A percentile compares a stretch with the other conserved stretches of the same genome.
These are phyloP conservation scores for Hemerocallis citrina DNA, from an alignment of 106 monocot genomes.

Conservation along the genomic window DNA sequence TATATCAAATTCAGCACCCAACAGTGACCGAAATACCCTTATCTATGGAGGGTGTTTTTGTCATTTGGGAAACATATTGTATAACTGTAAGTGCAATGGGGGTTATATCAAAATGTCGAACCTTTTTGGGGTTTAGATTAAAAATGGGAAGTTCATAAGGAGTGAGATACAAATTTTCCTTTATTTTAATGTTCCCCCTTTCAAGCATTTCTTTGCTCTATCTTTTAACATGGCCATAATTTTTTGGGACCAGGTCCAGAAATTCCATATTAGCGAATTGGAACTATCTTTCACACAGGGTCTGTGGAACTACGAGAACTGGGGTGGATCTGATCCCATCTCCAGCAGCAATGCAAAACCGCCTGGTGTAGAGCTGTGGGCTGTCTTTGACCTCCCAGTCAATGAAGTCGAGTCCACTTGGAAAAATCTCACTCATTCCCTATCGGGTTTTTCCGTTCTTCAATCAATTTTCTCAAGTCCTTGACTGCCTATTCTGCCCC, in stretches of 20 bases:
- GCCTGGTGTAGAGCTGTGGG: slow-evolving; percentile 96
- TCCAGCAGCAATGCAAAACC: slow-evolving; percentile 79
- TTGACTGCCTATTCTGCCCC: slow-evolving; percentile 73
- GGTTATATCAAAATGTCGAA: too few species aligned
- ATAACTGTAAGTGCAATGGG: too few species aligned
- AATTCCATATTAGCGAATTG: slow-evolving; percentile 65
- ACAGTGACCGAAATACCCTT: too few species aligned
- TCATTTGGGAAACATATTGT: too few species aligned
- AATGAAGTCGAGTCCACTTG: slow-evolving; percentile 66
- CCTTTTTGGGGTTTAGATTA: too few species aligned
- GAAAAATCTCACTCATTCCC: slow-evolving; percentile 84
- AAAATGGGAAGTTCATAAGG: too few species aligned
- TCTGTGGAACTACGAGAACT: slow-evolving; percentile 86
- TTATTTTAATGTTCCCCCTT: neutral
- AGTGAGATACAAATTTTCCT: too few species aligned
- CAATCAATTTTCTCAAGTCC: slow-evolving; percentile 87
- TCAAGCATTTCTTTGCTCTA: neutral
- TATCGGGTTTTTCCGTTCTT: slow-evolving; percentile 96
- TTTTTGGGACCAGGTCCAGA: slow-evolving; percentile 54
- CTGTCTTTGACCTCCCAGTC: slow-evolving; percentile 56
- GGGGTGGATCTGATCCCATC: slow-evolving; percentile 81
- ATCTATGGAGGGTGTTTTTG: too few species aligned
- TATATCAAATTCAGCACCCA: too few species aligned
- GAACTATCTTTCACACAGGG: slow-evolving; percentile 95
- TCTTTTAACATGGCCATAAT: neutral